phyloP scores from a whole-genome alignment of 2,329 filamentous ascomycete species.

The Claviceps sp. region DNA sequence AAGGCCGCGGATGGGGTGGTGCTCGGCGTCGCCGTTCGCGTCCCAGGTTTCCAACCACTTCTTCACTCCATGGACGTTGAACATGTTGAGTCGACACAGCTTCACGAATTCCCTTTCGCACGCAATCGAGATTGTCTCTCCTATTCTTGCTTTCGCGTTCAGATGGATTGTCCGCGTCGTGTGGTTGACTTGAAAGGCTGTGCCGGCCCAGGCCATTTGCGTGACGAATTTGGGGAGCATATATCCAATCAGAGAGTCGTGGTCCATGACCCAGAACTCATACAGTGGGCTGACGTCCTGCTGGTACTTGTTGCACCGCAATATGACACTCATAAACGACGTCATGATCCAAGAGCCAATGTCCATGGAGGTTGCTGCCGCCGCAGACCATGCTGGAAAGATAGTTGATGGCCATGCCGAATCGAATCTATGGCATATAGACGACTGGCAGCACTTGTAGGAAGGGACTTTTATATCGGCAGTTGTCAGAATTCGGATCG shows the following conservation, averaged over 20 bases:
- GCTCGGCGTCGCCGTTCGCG: constrained; percentile 8
- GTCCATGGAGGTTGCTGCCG: background rate
- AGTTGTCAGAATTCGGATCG: background rate
- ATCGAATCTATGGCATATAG: background rate
- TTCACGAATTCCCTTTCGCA: constrained; percentile 7
- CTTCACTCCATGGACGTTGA: constrained; percentile 13
- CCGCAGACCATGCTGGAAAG: background rate
- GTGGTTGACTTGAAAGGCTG: constrained; percentile 9
- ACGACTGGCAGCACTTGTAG: background rate
- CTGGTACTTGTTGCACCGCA: constrained; percentile 14
- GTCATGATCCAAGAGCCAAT: background rate
- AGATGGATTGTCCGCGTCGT: constrained; percentile 11
- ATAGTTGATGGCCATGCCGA: background rate
- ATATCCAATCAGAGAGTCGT: constrained; percentile 12
- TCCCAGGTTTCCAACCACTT: constrained; percentile 12
- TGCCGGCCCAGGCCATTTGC: constrained; percentile 11
- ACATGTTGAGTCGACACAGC: constrained; percentile 15
- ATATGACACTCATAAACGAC: constrained; percentile 11
- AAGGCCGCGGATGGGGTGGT: constrained; percentile 17
- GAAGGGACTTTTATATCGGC: background rate
- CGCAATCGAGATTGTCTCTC: background rate
- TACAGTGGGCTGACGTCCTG: constrained; percentile 9
- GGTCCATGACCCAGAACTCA: constrained; percentile 12
- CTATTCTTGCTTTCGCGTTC: constrained; percentile 2
- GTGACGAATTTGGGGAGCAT: constrained; percentile 12